Percentiles rank a stretch among this genome's conserved stretches.
These are phyloP conservation scores for Porcisia deanei DNA, from an alignment of 208 protist species.

Conservation along the genomic window DNA sequence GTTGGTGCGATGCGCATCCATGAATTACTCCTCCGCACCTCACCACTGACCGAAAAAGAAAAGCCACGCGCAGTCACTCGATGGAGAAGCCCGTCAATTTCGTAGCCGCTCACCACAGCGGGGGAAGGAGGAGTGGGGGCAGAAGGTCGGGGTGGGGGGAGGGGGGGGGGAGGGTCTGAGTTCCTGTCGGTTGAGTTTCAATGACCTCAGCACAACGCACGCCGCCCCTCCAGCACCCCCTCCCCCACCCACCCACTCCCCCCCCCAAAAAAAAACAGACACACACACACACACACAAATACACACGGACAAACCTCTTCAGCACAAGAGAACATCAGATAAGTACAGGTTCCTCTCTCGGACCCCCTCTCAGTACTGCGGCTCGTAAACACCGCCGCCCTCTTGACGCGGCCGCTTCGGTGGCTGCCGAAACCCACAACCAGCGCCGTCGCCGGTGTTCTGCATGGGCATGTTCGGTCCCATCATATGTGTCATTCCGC, in stretches of 20 bases:
- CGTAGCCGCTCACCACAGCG: not conserved
- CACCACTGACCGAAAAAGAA: no score
- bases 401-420: conserved; percentile 33
- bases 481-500: conserved; percentile 20
- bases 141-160: not conserved
- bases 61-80: no score
- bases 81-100: not conserved
- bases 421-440: conserved; percentile 30
- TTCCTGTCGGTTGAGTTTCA: no score
- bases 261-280: no score
- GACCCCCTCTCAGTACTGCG: conserved; percentile 17
- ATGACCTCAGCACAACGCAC: not conserved
- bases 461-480: conserved; percentile 3
- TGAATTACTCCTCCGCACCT: no score
- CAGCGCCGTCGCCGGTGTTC: not conserved
- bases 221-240: no score
- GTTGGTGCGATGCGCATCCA: no score
- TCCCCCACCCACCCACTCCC: not conserved
- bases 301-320: not conserved
- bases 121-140: not conserved
- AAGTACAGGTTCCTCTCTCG: not conserved
- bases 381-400: conserved; percentile 27
- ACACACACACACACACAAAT: not conserved
- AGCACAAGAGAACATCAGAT: no score
- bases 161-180: not conserved